Percentiles rank a stretch among this genome's conserved stretches.
phyloP scores from a whole-genome alignment of 163 green algal genomes.

The Scenedesmus sp. region DNA sequence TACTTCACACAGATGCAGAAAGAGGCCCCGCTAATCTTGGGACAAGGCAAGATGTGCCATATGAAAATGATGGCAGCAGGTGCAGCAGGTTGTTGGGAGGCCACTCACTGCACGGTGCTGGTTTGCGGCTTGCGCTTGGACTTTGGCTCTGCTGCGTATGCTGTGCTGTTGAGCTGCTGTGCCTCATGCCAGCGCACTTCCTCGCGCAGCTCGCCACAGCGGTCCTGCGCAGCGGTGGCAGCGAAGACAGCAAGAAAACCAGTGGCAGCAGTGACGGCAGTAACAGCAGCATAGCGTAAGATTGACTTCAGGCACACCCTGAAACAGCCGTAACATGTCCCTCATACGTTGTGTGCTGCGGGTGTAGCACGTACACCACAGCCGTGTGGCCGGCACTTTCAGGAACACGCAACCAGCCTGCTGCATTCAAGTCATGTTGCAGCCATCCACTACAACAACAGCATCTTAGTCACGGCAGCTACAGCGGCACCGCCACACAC shows the following conservation, averaged over 20 bases:
- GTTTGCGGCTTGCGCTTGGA: conserved; percentile 12
- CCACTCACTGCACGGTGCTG: conserved; percentile 28
- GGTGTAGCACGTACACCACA: no score
- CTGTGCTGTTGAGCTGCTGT: conserved; percentile 64
- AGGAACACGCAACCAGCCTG: no score
- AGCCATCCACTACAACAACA: no score
- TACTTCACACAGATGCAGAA: no score
- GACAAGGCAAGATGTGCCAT: neutral
- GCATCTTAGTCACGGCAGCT: no score
- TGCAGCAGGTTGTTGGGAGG: neutral
- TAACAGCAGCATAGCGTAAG: neutral
- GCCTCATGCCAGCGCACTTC: conserved; percentile 84
- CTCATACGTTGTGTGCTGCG: no score
- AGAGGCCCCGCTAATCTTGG: no score
- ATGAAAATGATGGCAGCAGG: neutral
- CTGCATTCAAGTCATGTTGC: no score
- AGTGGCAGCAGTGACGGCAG: neutral
- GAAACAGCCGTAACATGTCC: no score
- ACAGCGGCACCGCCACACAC: no score
- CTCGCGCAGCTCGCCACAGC: conserved; percentile 80
- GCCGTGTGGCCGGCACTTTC: no score
- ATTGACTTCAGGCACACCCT: neutral
- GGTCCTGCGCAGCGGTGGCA: conserved; percentile 61
- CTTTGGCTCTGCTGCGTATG: conserved; percentile 8
- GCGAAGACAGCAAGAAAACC: neutral